Conservation (phyloP, 129 eudicot genomes). For the Flaveria robusta region DNA sequence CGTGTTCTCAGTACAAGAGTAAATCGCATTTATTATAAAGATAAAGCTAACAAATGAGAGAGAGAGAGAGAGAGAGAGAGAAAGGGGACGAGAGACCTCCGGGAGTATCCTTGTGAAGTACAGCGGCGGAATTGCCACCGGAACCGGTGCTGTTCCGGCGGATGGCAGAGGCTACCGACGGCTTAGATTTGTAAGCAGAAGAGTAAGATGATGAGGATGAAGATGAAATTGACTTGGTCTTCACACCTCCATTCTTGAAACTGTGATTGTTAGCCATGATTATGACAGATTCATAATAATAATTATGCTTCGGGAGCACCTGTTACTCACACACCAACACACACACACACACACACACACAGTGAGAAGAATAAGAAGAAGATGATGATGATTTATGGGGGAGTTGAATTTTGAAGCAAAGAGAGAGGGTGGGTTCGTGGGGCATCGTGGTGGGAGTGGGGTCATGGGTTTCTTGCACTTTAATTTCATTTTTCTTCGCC, state of each 20-base stretch:
- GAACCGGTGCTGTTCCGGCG: conserved; percentile 79
- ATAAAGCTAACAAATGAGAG: too few relatives aligned
- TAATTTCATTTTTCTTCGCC: conserved; percentile 25
- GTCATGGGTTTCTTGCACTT: conserved; percentile 51
- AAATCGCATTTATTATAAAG: not conserved
- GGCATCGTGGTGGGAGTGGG: conserved; percentile 31
- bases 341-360: not conserved
- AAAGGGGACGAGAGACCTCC: conserved; percentile 39
- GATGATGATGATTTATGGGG: conserved; percentile 27
- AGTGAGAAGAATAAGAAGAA: not conserved
- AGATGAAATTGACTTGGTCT: conserved; percentile 46
- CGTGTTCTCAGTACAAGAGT: not conserved
- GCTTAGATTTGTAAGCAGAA: conserved; percentile 61
- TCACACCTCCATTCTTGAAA: conserved; percentile 47
- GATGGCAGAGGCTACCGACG: conserved; percentile 39
- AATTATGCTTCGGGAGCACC: conserved; percentile 12
- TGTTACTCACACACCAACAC: conserved; percentile 24
- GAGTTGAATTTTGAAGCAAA: conserved; percentile 47
- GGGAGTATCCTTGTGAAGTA: conserved; percentile 37
- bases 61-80: too few relatives aligned
- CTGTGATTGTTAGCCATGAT: conserved; percentile 50
- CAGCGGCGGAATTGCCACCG: conserved; percentile 27
- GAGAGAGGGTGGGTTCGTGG: not conserved
- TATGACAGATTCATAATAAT: too few relatives aligned
- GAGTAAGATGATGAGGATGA: conserved; percentile 30